Evolutionary conservation across 108 stramenopile genomes (phyloP).

Genomic region (Cyclostephanos tholiformis): DNA sequence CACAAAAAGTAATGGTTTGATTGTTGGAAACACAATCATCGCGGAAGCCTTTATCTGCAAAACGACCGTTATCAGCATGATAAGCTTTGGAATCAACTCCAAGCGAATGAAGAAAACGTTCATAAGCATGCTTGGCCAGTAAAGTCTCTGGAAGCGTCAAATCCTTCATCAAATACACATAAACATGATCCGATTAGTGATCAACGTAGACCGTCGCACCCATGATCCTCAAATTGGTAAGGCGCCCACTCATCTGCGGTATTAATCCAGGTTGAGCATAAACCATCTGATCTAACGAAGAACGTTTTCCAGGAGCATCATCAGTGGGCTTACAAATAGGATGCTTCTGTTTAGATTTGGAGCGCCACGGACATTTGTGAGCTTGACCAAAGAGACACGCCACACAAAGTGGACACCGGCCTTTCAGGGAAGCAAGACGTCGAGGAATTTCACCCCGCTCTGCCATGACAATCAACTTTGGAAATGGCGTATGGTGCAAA

Average conservation of each 20-base stretch:
- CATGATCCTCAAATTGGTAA: slow-evolving; percentile 23
- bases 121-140: slow-evolving; percentile 32
- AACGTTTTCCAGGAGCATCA: slow-evolving; percentile 28
- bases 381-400: slow-evolving; percentile 28
- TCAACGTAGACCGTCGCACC: slow-evolving; percentile 57
- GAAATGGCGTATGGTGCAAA: slow-evolving; percentile 28
- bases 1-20: too few species aligned
- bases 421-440: slow-evolving; percentile 2
- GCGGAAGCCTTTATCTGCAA: too few species aligned
- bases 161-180: slow-evolving; percentile 28
- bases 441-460: slow-evolving; percentile 11
- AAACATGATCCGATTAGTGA: slow-evolving; percentile 29
- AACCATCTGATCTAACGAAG: slow-evolving; percentile 52
- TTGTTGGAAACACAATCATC: not conserved
- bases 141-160: slow-evolving; percentile 15
- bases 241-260: slow-evolving; percentile 23
- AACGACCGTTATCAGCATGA: slow-evolving; percentile 48
- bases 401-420: slow-evolving; percentile 20
- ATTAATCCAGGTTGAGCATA: slow-evolving; percentile 42
- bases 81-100: slow-evolving; percentile 41
- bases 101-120: not conserved
- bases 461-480: too few species aligned
- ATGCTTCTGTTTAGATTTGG: slow-evolving; percentile 11
- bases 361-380: slow-evolving; percentile 21
- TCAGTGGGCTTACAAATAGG: too few species aligned